Conservation (phyloP, 140 eudicot genomes). For the Ambrosia hybrid region DNA sequence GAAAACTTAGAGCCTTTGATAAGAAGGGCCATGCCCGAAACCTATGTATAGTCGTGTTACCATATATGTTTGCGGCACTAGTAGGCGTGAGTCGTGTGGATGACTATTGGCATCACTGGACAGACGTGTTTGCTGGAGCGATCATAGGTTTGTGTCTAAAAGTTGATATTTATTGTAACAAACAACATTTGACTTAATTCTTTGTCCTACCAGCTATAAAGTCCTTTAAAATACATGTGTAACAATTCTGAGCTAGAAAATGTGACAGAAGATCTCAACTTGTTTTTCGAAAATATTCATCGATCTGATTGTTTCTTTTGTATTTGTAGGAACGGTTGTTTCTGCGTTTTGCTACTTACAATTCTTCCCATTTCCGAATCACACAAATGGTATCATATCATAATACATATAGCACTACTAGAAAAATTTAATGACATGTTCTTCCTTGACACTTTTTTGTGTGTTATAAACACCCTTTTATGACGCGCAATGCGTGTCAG, state of each 20-base stretch:
- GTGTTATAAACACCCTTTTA: too few relatives aligned
- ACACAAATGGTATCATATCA: conserved; percentile 37
- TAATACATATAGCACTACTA: too few relatives aligned
- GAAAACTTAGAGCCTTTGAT: conserved; percentile 52
- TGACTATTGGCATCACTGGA: conserved; percentile 83
- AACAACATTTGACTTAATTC: neutral
- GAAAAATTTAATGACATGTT: too few relatives aligned
- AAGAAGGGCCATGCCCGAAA: conserved; percentile 54
- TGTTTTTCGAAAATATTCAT: neutral
- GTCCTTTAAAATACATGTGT: neutral
- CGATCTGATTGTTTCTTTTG: neutral
- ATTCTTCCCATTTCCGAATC: conserved; percentile 68
- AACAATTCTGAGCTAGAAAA: too few relatives aligned
- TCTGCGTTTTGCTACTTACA: conserved; percentile 63
- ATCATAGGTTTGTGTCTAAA: conserved; percentile 38
- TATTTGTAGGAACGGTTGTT: conserved; percentile 47
- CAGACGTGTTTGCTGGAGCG: conserved; percentile 62
- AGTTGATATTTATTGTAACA: neutral
- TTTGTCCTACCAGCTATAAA: neutral
- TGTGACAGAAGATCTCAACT: neutral
- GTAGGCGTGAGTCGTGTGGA: conserved; percentile 72
- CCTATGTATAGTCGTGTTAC: conserved; percentile 53
- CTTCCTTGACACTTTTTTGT: too few relatives aligned
- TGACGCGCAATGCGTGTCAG: too few relatives aligned
- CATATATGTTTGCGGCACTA: conserved; percentile 57